Base-by-base conservation (phyloP, 176 grass and related monocot genomes). In the Ensete glaucum region DNA sequence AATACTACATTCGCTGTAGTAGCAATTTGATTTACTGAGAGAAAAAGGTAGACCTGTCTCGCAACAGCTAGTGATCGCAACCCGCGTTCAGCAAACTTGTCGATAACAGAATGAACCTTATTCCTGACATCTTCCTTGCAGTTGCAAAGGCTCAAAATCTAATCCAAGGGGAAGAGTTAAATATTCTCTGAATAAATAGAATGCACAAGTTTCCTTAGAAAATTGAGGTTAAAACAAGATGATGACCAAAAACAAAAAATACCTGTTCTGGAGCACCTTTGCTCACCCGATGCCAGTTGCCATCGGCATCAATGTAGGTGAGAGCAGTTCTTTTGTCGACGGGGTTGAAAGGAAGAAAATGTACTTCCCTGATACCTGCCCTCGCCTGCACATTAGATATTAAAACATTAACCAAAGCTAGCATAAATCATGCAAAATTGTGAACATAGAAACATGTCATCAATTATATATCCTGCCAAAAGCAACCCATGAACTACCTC, bases 241-340 rank as follows among this genome's bases (percentile, higher is more conserved):
- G 19, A 73, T 7, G 51, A n/a, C n/a, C n/a, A n/a, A n/a, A 43
- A 16, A 21, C 11, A 43, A 20, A 27, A 20, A 53, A 13, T 78
- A 78, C 86, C 86, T 88, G 96, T 83, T 99, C 96, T 0, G 96
- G 96, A 16, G 96, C 86, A n/a, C 96, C 96, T 88, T 99, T 95
- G 80, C 96, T 95, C 75, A 74, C 84, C 8, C 96, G 88, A 85
- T 91, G 91, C 88, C 96, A 99, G 7, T 29, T 81, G 48, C 55
- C 81, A 53, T 83, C 62, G 19, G 60, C 54, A 72, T 80, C 67
- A 12, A 77, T 8, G 66, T 99, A 99, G 62, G 96, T 95, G 64
- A 99, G 88, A 52, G 96, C 96, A 73, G 96, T 99, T 78, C 96
- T 88, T 81, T 99, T 99, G 73, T 95, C 91, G 0, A 99, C 96